Conservation (phyloP, 1,284 basidiomycete genomes). For the Kalmanozyma brasiliensis region DNA sequence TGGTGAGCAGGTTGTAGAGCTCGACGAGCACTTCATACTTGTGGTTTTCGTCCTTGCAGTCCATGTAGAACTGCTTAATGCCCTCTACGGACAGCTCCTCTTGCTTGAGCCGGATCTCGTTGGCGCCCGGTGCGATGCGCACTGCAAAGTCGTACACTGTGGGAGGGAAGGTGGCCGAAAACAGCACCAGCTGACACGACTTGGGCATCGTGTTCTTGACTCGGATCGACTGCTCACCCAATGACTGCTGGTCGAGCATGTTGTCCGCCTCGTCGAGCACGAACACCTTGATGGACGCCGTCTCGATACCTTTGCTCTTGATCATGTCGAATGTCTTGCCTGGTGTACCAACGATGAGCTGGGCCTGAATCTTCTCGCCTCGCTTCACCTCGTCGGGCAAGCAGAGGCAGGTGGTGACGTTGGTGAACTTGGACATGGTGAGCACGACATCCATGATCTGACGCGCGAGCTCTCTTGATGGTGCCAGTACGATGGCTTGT, state of each 20-base stretch:
- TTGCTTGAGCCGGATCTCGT: constrained; percentile 94
- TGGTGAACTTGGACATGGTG: constrained; percentile 93
- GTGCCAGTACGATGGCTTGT: constrained; percentile 73
- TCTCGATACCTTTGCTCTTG: constrained; percentile 71
- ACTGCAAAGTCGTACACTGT: constrained; percentile 87
- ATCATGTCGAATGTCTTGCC: constrained; percentile 90
- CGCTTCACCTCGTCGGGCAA: constrained; percentile 81
- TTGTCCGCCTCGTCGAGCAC: constrained; percentile 99
- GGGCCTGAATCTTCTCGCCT: constrained; percentile 81
- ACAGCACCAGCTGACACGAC: constrained; percentile 87
- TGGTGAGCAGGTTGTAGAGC: constrained; percentile 88
- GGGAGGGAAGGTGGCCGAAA: constrained; percentile 98
- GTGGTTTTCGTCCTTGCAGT: constrained; percentile 79
- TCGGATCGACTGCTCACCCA: constrained; percentile 94
- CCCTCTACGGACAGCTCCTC: constrained; percentile 94
- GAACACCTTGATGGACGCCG: constrained; percentile 86
- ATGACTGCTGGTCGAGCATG: constrained; percentile 93
- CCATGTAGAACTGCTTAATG: constrained; percentile 98
- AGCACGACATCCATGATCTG: constrained; percentile 96
- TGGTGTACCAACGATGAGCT: constrained; percentile 95
- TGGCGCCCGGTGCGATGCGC: constrained; percentile 91
- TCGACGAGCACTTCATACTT: constrained; percentile 96
- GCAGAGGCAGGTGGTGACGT: constrained; percentile 90
- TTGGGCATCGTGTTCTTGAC: constrained; percentile 84
- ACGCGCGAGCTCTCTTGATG: constrained; percentile 93